Base-by-base conservation (phyloP, 75 land plant genomes). In the Ceratopteris richardii region DNA sequence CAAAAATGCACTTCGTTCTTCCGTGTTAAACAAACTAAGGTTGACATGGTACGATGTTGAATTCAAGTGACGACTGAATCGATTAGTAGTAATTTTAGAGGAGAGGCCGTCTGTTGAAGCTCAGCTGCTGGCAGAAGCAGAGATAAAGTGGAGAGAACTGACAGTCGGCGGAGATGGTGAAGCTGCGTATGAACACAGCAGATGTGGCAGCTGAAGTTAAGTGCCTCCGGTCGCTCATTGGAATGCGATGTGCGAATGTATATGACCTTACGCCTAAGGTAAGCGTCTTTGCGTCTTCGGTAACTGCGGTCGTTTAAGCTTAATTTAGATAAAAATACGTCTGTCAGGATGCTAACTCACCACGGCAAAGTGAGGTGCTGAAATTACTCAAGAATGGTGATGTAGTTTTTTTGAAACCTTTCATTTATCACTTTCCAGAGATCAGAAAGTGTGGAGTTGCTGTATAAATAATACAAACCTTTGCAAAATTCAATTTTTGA, bases 171-270 rank as follows among this genome's bases (percentile, higher is more conserved):
- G 47, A 61, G 63, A 93, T 94, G 98, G 98, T 94, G 85, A 94
- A 94, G 77, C 76, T 86, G 0, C 95, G 98, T 17, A 88, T 94
- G 98, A 94, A 85, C 78, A 88, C 95, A 30, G 98, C 98, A 66
- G 98, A 94, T 54, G 98, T 94, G 80, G 98, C 98, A 44, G 90
- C 98, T 0, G 96, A 94, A 71, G 96, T 94, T 54, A 86, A 83
- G 58, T 94, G 95, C 72, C 65, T 94, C 17, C 81, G 90, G 0
- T 31, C 60, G 5, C 75, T 89, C 22, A 94, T 94, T 56, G 98
- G 98, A 25, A 88, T 94, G 96, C 95, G 96, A 14, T 89, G 90
- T 36, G 68, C 98, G 46, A 94, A 94, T 77, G 85, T 88, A 51
- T 94, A 94, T 67, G 98, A 94, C 67, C 65, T 94, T 60, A 62